These are phyloP conservation scores for Phytophthora europaea DNA, from an alignment of 352 stramenopile species.

Conservation along the genomic window DNA sequence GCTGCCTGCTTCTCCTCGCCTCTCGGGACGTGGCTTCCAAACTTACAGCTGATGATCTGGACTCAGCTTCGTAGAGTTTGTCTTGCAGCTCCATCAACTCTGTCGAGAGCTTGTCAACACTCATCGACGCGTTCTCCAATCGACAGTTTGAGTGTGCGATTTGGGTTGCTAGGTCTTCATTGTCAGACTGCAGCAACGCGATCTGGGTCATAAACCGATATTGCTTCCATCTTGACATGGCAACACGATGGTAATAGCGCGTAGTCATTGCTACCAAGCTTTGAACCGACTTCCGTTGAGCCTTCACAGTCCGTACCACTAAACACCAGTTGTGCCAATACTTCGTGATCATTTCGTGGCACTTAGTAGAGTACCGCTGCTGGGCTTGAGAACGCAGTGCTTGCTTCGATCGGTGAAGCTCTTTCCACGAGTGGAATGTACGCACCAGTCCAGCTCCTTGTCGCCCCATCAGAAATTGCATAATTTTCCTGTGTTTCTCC, in stretches of 20 bases:
- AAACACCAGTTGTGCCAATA: slow-evolving; percentile 26
- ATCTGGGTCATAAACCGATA: slow-evolving; percentile 31
- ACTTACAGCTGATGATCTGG: slow-evolving; percentile 8
- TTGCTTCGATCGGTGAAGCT: slow-evolving; percentile 6
- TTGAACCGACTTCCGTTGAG: slow-evolving; percentile 12
- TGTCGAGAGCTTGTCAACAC: slow-evolving; percentile 23
- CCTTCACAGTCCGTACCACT: slow-evolving; percentile 2
- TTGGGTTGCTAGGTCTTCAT: slow-evolving; percentile 17
- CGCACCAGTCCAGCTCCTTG: slow-evolving; percentile 33
- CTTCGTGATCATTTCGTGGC: slow-evolving; percentile 1
- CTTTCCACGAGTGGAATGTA: slow-evolving; percentile 48
- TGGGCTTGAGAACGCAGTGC: slow-evolving; percentile 10
- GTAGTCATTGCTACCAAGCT: slow-evolving; percentile 12
- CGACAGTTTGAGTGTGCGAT: slow-evolving; percentile 14
- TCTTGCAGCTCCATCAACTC: slow-evolving; percentile 24
- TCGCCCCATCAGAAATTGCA: slow-evolving; percentile 49
- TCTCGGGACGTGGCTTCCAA: slow-evolving; percentile 6
- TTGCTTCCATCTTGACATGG: slow-evolving; percentile 38
- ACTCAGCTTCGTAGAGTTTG: slow-evolving; percentile 27
- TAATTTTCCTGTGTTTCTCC: slow-evolving; percentile 45
- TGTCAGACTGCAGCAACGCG: slow-evolving; percentile 6
- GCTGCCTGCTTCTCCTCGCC: not conserved
- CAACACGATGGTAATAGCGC: slow-evolving; percentile 27
- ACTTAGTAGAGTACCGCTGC: slow-evolving; percentile 14
- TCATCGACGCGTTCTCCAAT: slow-evolving; percentile 21